These are phyloP conservation scores for Drosera spatulata DNA, from an alignment of 179 eudicot genomes.

Conservation along the genomic window DNA sequence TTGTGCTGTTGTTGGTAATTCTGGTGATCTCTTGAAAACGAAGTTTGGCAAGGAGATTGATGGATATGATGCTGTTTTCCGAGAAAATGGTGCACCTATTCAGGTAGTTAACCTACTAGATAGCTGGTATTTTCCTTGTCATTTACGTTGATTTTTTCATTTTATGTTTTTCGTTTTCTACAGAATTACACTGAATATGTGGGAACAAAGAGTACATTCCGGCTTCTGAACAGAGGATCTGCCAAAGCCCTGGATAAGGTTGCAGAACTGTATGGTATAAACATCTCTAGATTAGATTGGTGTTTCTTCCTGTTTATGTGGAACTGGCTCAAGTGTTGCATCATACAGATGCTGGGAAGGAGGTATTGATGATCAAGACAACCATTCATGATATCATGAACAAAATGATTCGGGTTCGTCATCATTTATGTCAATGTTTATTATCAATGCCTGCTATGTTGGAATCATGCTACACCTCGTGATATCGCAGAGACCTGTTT, in stretches of 20 bases:
- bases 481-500: too few species aligned
- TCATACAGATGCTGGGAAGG: slow-evolving; percentile 80
- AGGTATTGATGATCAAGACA: slow-evolving; percentile 81
- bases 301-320: slow-evolving; percentile 6
- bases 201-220: slow-evolving; percentile 91
- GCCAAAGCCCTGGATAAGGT: slow-evolving; percentile 99
- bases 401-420: slow-evolving; percentile 88
- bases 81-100: slow-evolving; percentile 96
- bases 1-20: slow-evolving; percentile 95
- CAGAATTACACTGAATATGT: slow-evolving; percentile 86
- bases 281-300: slow-evolving; percentile 10
- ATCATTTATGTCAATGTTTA: not conserved
- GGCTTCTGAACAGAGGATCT: slow-evolving; percentile 95
- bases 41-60: slow-evolving; percentile 92
- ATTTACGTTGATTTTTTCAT: slow-evolving; percentile 3
- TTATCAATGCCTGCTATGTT: too few species aligned
- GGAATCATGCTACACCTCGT: too few species aligned
- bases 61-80: slow-evolving; percentile 70
- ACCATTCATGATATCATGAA: slow-evolving; percentile 99
- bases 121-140: not conserved
- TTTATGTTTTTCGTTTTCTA: slow-evolving; percentile 6
- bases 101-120: slow-evolving; percentile 36
- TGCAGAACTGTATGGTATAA: slow-evolving; percentile 89
- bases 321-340: slow-evolving; percentile 12
- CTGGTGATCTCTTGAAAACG: slow-evolving; percentile 90